Evolutionary conservation across 306 rosid species (phyloP), one percentile per base, ranked within the genome.

Genomic region (Senna tora): DNA sequence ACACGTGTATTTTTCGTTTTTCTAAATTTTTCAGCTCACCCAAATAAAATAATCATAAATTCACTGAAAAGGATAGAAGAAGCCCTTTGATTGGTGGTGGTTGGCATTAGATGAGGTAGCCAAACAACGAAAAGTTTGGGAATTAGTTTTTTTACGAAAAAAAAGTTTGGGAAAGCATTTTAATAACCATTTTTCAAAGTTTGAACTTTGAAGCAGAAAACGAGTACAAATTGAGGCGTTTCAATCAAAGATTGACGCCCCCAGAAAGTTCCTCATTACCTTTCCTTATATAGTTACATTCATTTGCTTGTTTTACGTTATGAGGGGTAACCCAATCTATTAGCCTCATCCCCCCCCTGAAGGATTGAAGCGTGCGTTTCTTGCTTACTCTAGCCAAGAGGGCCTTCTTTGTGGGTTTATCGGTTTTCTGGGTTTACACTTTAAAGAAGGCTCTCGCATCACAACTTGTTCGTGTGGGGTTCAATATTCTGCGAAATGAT

Each of bases 401-500:
- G 76, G 80, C 82, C 87, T 83, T 79, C 87, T 74, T 72, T 67
- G 58, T 4, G 46, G 22, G n/a, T 67, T 42, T n/a, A n/a, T 41
- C 14, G 88, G 5, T 38, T 19, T 38, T 38, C 46, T 34, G 11
- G 68, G 43, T n/a, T 58, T n/a, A n/a, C n/a, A n/a, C n/a, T n/a
- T n/a, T 2, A 53, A 73, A 67, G 81, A 75, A 79, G 84, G 79
- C 72, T 79, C 81, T 72, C 75, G 60, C 19, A 11, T 52, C 17
- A 15, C 19, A 46, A 21, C 19, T 33, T 52, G n/a, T 39, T 22
- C 71, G 12, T 22, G 1, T 71, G 33, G 43, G 62, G 46, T 55
- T 67, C 73, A 7, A 36, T 36, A 11, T 59, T 21, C 8, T 51
- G 65, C 71, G 39, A 65, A 77, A 95, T 91, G 99, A 59, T 88